Conservation (phyloP, 108 stramenopile genomes). For the Conticribra guillardii region DNA sequence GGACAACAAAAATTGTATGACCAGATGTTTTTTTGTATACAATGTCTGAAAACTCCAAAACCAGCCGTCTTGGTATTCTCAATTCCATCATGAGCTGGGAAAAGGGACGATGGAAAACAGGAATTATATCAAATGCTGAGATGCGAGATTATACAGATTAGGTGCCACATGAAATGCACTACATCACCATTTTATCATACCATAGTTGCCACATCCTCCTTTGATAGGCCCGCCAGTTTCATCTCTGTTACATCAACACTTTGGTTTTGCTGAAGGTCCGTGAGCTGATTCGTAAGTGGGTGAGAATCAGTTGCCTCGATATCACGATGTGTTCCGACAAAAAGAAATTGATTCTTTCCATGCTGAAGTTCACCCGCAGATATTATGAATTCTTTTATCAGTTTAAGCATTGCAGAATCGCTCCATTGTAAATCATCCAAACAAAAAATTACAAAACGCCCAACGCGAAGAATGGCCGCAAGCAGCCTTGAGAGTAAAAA, state of each 20-base stretch:
- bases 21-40: constrained; percentile 35
- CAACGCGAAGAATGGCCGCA: background rate
- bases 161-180: no score
- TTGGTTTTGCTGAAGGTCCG: background rate
- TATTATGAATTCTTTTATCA: no score
- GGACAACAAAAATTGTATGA: constrained; percentile 28
- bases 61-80: constrained; percentile 24
- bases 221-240: constrained; percentile 8
- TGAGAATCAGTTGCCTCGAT: constrained; percentile 5
- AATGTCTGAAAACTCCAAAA: constrained; percentile 9
- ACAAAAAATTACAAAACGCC: background rate
- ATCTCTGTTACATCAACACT: constrained; percentile 13
- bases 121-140: no score
- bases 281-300: constrained; percentile 11
- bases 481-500: background rate
- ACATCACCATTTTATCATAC: no score
- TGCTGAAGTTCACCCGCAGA: no score
- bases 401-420: constrained; percentile 1
- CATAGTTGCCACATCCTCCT: constrained; percentile 28
- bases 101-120: no score
- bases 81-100: no score
- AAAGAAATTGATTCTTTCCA: constrained; percentile 10
- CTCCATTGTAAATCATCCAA: constrained; percentile 15
- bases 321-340: constrained; percentile 25
- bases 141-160: no score